phyloP scores from a whole-genome alignment of 1,284 basidiomycete species.

The Mycosarcoma mackinlayi region DNA sequence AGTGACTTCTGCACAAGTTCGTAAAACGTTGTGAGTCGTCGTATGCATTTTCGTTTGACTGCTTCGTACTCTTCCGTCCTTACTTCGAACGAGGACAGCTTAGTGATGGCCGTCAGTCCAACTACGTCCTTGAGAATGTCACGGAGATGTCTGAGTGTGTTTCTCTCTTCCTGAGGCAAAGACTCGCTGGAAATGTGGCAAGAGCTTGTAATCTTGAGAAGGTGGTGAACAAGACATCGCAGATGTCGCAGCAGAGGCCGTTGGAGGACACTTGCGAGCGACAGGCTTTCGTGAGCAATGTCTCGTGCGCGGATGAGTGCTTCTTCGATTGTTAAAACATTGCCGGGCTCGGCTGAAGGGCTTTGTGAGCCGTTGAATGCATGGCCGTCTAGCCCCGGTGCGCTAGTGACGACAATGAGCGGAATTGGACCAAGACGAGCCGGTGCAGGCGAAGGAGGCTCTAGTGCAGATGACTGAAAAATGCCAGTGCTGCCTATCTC shows the following conservation, averaged over 20 bases:
- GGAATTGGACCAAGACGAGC: too few species aligned
- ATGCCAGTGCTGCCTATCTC: too few species aligned
- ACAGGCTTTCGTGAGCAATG: too few species aligned
- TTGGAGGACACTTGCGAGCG: too few species aligned
- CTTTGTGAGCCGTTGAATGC: too few species aligned
- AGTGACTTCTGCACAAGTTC: neutral
- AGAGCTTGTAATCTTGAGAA: too few species aligned
- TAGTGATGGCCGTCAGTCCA: conserved; percentile 4
- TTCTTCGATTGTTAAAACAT: too few species aligned
- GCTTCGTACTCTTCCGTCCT: neutral
- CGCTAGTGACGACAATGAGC: conserved; percentile 12
- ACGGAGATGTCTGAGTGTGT: neutral
- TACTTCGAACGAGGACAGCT: neutral
- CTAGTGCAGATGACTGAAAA: too few species aligned
- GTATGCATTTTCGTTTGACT: neutral
- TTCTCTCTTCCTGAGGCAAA: neutral
- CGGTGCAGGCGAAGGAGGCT: too few species aligned
- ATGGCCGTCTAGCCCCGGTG: neutral
- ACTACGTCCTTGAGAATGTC: conserved; percentile 13
- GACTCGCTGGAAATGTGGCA: neutral
- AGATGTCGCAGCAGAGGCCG: too few species aligned
- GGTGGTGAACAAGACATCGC: neutral
- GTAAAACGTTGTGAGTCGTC: neutral
- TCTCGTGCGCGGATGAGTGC: too few species aligned
- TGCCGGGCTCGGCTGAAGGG: too few species aligned